These are phyloP conservation scores for Sporothrix sp. DNA, from an alignment of 2,329 filamentous ascomycete genomes.

Conservation along the genomic window DNA sequence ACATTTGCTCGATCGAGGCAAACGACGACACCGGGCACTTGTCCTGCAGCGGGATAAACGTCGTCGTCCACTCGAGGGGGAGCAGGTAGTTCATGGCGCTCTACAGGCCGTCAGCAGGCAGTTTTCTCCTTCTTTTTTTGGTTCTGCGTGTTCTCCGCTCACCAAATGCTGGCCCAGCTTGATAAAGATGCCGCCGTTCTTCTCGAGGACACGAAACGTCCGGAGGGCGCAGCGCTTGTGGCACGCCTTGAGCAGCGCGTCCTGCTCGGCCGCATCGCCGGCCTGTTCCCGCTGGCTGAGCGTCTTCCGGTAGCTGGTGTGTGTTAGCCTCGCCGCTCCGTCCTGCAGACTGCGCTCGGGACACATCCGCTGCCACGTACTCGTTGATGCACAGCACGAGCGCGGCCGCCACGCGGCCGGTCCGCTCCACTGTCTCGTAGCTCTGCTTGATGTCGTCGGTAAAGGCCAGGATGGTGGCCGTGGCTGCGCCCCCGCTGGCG, in stretches of 20 bases:
- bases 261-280: slow-evolving; percentile 54
- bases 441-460: slow-evolving; percentile 64
- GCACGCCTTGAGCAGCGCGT: slow-evolving; percentile 65
- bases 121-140: neutral
- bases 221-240: slow-evolving; percentile 88
- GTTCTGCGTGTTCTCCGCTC: slow-evolving; percentile 18
- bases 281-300: slow-evolving; percentile 58
- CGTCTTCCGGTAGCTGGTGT: slow-evolving; percentile 72
- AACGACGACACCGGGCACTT: slow-evolving; percentile 87
- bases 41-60: slow-evolving; percentile 93
- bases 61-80: slow-evolving; percentile 84
- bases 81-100: slow-evolving; percentile 94
- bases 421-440: slow-evolving; percentile 66
- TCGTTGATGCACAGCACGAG: slow-evolving; percentile 81
- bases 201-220: slow-evolving; percentile 78
- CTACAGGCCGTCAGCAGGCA: slow-evolving; percentile 28
- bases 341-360: neutral
- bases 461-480: slow-evolving; percentile 42
- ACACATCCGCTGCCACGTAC: slow-evolving; percentile 35
- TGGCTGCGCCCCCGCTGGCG: slow-evolving; percentile 38
- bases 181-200: slow-evolving; percentile 97
- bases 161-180: slow-evolving; percentile 91
- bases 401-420: slow-evolving; percentile 65
- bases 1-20: slow-evolving; percentile 80
- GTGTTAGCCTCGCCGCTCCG: neutral